Evolutionary conservation across 257 asterid species (phyloP), one percentile per base, ranked within the genome.

Genomic region (Primulina tabacum): DNA sequence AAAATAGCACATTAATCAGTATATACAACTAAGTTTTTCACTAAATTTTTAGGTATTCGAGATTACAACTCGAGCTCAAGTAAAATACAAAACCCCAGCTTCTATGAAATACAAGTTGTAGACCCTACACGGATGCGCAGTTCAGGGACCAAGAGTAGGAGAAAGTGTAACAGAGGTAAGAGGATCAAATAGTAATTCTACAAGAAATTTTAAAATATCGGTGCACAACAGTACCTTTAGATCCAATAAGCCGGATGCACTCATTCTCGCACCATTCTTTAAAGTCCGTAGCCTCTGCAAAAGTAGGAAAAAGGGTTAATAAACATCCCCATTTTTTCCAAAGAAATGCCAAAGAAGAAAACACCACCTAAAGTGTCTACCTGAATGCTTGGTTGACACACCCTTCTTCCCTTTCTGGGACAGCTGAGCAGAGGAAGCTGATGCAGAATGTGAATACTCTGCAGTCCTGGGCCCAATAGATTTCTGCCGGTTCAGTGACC

Each of bases 221-320:
- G 55, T 21, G 64, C 30, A n/a, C 53, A 26, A 21, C 52, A 59
- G 64, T 88, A 94, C 99, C 99, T 91, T 81, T 86, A 24, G 96
- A 82, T 57, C 97, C 96, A 35, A 88, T 61, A 64, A 94, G 98
- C 74, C 95, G 86, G 65, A 71, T 32, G 76, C 96, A 94, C 83
- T 94, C 99, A 59, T 84, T 88, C 83, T 94, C 99, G 33, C 99
- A 94, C 99, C 99, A 94, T 65, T 88, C 90, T 78, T 88, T 82
- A 77, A 94, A 94, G 73, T 88, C 97, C 79, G 74, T 61, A 59
- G 99, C 99, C 83, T 94, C 99, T 94, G 96, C 75, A 79, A 70
- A 47, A 68, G 52, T 62, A 67, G 28, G 72, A 33, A 53, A 52
- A 64, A 17, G 11, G 56, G 38, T 37, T 26, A 34, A 57, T 52